phyloP scores from a whole-genome alignment of 2,329 filamentous ascomycete genomes.

The Stemphylium lycopersici region DNA sequence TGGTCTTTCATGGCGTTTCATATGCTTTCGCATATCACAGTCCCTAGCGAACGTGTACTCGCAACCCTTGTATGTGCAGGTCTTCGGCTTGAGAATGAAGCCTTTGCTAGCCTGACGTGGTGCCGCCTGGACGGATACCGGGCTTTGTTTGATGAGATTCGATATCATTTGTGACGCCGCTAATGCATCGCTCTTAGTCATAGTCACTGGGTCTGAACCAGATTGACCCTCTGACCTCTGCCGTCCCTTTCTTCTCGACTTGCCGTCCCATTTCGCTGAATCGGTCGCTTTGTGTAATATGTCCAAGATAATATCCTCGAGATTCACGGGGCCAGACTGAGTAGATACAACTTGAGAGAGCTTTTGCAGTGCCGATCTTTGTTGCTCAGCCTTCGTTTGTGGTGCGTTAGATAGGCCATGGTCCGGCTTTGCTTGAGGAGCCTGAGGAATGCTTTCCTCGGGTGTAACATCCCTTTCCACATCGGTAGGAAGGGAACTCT shows the following conservation, averaged over 20 bases:
- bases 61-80: constrained; percentile 30
- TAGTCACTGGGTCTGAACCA: constrained; percentile 5
- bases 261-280: constrained; percentile 1
- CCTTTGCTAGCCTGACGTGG: constrained; percentile 22
- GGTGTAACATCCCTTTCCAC: background rate
- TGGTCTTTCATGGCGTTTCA: constrained; percentile 78
- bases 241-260: background rate
- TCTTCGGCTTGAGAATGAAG: constrained; percentile 13
- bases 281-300: constrained; percentile 16
- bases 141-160: constrained; percentile 33
- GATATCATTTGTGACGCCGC: constrained; percentile 33
- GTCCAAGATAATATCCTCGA: constrained; percentile 32
- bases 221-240: background rate
- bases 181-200: constrained; percentile 31
- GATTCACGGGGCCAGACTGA: constrained; percentile 21
- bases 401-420: constrained; percentile 15
- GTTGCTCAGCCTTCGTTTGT: constrained; percentile 43
- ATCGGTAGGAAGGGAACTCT: background rate
- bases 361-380: constrained; percentile 32
- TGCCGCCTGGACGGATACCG: constrained; percentile 12
- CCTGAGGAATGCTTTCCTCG: background rate
- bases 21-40: constrained; percentile 69
- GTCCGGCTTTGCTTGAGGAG: background rate
- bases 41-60: constrained; percentile 32
- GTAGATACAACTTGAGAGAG: constrained; percentile 28